Evolutionary conservation across 2,329 filamentous ascomycete species (phyloP).

Genomic region (Leptographium radiaticola): DNA sequence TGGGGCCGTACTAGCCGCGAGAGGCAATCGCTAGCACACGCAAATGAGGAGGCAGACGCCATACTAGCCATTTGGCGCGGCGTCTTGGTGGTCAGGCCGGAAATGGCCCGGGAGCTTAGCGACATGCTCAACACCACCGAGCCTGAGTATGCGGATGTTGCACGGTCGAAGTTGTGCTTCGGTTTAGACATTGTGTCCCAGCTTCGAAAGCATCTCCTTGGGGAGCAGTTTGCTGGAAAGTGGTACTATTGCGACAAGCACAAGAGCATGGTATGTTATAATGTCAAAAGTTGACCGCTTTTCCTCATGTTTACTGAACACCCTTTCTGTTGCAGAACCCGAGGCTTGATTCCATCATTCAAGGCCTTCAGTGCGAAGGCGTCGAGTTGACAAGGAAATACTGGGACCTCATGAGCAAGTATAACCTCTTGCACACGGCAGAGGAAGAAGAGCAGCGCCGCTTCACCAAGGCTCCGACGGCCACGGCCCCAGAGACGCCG

Average conservation of each 20-base stretch:
- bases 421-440: constrained; percentile 10
- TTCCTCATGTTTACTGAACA: too few species aligned
- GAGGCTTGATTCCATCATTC: constrained; percentile 9
- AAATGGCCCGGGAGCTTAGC: constrained; percentile 8
- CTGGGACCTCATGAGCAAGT: constrained; percentile 11
- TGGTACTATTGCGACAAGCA: constrained; percentile 13
- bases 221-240: constrained; percentile 5
- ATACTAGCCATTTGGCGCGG: constrained; percentile 14
- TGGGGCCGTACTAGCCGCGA: constrained; percentile 13
- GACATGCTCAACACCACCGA: constrained; percentile 11
- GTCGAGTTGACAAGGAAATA: constrained; percentile 10
- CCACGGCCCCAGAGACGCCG: not conserved
- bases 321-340: constrained; percentile 5
- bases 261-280: constrained; percentile 8
- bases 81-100: constrained; percentile 5
- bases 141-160: constrained; percentile 14
- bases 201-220: constrained; percentile 9
- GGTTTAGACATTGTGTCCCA: not conserved
- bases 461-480: constrained; percentile 3
- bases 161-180: constrained; percentile 6
- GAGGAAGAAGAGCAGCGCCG: constrained; percentile 10
- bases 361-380: constrained; percentile 11
- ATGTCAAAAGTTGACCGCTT: too few species aligned
- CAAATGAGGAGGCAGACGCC: constrained; percentile 8
- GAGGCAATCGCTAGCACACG: constrained; percentile 10